Base-by-base conservation (phyloP, 140 eudicot species). In the Oenanthe javanica region DNA sequence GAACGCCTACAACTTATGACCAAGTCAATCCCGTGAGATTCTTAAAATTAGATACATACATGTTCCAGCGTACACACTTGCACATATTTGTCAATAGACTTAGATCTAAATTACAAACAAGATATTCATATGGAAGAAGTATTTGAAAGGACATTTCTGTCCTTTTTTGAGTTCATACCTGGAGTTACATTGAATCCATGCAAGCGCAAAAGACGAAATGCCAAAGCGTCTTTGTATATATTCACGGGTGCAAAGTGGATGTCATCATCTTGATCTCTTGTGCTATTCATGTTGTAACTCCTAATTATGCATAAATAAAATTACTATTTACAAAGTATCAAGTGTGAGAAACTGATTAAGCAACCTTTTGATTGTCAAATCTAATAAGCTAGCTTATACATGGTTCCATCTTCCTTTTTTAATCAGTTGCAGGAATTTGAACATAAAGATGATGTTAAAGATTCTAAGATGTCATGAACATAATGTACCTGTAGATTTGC, bases 191-290 rank as follows among this genome's bases (percentile, higher is more conserved):
- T 71, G 76, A 82, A 85, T 45, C 96, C 93, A 54, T 87, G 89
- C 77, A 85, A 59, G 9, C 96, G 84, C 27, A 88, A 84, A 45
- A 91, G 91, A 73, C 93, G 87, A 81, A 91, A 91, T 50, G 89
- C 90, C 79, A 91, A 63, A 9, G 93, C 79, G 67, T 89, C 96
- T 83, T 91, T 91, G 81, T 75, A 85, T 76, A 91, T 27, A 25
- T 84, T 87, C 27, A 55, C 48, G 12, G 84, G 75, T 67, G 48
- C 49, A 50, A 10, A 46, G 11, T 73, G 52, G 15, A 14, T 43
- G n/a, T 31, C 31, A 31, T 52, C 82, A 18, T 64, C 79, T 43
- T 75, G 76, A 13, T 45, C 31, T 78, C 73, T 52, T 47, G 78
- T 81, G 36, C 85, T 75, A 19, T 79, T 48, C 85, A 3, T 80